These are phyloP conservation scores for Pythium rishiriense DNA, from an alignment of 352 stramenopile genomes.

Conservation along the genomic window DNA sequence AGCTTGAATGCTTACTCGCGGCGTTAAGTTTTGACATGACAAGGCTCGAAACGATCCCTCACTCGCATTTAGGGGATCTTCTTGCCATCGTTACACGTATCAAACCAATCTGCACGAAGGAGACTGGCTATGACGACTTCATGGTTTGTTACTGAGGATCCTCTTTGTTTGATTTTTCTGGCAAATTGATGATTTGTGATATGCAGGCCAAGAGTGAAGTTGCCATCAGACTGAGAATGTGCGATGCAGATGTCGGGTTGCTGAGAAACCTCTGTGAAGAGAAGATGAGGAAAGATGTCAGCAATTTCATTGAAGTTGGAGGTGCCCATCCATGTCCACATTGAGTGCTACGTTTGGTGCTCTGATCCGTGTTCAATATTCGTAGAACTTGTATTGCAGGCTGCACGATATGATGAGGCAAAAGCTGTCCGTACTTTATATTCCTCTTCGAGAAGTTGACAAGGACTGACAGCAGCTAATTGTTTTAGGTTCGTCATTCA, in stretches of 20 bases:
- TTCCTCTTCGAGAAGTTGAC: not conserved
- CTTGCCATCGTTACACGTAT: constrained; percentile 47
- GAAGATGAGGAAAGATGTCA: constrained; percentile 29
- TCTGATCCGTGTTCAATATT: not conserved
- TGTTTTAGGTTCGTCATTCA: constrained; percentile 37
- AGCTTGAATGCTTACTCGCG: constrained; percentile 54
- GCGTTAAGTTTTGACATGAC: constrained; percentile 58
- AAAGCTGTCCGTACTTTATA: constrained; percentile 28
- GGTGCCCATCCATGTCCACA: constrained; percentile 27
- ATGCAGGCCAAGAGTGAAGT: constrained; percentile 48
- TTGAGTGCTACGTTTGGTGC: not conserved
- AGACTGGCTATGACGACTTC: constrained; percentile 30
- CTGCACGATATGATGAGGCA: constrained; percentile 54
- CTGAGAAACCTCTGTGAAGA: constrained; percentile 57
- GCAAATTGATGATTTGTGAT: too few species aligned
- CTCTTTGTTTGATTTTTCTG: too few species aligned
- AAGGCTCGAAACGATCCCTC: constrained; percentile 51
- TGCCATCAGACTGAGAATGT: constrained; percentile 56
- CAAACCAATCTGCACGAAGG: constrained; percentile 22
- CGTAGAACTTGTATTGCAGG: constrained; percentile 64
- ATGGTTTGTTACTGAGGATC: constrained; percentile 31
- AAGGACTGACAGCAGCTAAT: not conserved
- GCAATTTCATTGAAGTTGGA: constrained; percentile 56
- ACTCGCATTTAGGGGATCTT: constrained; percentile 32
- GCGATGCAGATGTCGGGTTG: constrained; percentile 52